Evolutionary conservation across 495 filamentous ascomycete genomes (phyloP).

Genomic region (Penicillium egyptiacum): DNA sequence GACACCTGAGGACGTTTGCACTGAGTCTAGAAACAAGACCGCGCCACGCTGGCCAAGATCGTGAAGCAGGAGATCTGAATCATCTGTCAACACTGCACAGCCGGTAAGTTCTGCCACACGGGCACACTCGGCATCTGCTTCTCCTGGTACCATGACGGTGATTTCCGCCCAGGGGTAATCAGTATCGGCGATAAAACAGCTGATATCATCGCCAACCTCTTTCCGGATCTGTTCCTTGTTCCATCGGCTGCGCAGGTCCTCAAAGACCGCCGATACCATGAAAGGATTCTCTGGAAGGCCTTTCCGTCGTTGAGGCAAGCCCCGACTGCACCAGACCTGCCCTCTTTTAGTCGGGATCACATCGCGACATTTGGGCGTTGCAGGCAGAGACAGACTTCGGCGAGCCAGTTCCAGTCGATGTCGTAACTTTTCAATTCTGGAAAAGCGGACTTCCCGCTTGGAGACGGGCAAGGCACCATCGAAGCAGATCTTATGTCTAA

Average conservation of each 20-base stretch:
- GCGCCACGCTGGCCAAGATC: slow-evolving; percentile 57
- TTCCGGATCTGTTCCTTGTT: slow-evolving; percentile 23
- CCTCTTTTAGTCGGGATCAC: slow-evolving; percentile 13
- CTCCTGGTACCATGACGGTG: slow-evolving; percentile 61
- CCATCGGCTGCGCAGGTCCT: slow-evolving; percentile 53
- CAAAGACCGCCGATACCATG: slow-evolving; percentile 66
- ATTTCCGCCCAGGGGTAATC: slow-evolving; percentile 49
- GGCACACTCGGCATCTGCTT: slow-evolving; percentile 71
- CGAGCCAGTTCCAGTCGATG: slow-evolving; percentile 41
- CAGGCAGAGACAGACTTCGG: slow-evolving; percentile 6
- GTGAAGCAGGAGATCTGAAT: slow-evolving; percentile 74
- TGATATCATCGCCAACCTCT: slow-evolving; percentile 12
- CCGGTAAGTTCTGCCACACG: slow-evolving; percentile 49
- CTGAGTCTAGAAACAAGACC: slow-evolving; percentile 59
- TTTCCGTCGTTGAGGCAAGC: slow-evolving; percentile 26
- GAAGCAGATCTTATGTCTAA: slow-evolving; percentile 63
- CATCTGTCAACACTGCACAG: slow-evolving; percentile 60
- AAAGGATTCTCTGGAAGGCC: slow-evolving; percentile 59
- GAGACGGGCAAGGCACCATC: slow-evolving; percentile 68
- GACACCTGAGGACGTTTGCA: slow-evolving; percentile 26
- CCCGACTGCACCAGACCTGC: slow-evolving; percentile 30
- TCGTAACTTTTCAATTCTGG: slow-evolving; percentile 50
- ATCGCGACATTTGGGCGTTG: slow-evolving; percentile 9
- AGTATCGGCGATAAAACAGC: neutral
- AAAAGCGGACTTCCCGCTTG: slow-evolving; percentile 55